These are phyloP conservation scores for Arthrobotrys sinensis DNA, from an alignment of 2,329 filamentous ascomycete genomes.

Conservation along the genomic window DNA sequence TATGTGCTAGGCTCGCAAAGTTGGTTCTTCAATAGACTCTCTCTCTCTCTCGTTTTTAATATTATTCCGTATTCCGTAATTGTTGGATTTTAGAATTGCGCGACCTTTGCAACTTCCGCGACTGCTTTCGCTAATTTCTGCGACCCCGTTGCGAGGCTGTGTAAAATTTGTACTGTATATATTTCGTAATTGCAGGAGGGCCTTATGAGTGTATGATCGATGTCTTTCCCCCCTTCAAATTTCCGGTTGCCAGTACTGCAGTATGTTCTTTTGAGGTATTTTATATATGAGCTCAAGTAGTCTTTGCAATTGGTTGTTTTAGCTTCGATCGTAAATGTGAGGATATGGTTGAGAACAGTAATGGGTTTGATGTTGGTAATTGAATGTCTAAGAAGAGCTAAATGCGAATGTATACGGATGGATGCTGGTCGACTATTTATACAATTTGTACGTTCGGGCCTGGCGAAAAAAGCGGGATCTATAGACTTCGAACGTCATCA, in stretches of 20 bases:
- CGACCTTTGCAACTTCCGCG: no score
- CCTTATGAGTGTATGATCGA: slow-evolving; percentile 21
- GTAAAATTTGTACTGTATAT: not conserved
- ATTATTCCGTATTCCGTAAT: no score
- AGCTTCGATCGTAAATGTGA: not conserved
- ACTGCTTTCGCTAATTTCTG: not conserved
- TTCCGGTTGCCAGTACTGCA: not conserved
- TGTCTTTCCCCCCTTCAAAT: not conserved
- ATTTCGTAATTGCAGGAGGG: slow-evolving; percentile 11
- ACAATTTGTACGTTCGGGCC: no score
- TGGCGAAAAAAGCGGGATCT: no score
- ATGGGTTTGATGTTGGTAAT: no score
- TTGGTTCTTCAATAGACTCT: no score
- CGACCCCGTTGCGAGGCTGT: slow-evolving; percentile 2
- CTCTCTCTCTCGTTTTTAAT: no score
- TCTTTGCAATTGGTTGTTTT: not conserved
- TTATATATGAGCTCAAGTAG: not conserved
- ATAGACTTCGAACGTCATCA: not conserved
- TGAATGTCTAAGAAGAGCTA: no score
- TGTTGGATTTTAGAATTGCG: no score
- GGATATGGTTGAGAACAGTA: not conserved
- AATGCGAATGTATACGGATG: no score
- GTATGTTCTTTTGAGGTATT: not conserved
- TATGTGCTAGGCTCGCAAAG: no score
- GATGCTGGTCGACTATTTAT: no score